Conservation (phyloP, 106 monocot species). For the Dendrobium officinale region DNA sequence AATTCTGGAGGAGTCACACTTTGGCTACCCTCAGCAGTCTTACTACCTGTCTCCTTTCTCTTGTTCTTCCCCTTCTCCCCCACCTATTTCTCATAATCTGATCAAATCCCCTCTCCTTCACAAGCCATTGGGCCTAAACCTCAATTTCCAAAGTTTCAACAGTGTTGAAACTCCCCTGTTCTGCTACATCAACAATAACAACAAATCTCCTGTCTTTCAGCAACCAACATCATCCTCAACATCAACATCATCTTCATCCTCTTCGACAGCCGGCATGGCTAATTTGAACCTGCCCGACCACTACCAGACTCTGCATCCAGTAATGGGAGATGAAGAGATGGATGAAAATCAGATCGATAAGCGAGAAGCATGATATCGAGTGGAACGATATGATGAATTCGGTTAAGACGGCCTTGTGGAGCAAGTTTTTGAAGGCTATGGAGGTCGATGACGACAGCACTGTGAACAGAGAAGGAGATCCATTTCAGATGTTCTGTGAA, state of each 20-base stretch:
- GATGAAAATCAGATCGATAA: constrained; percentile 62
- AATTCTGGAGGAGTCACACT: constrained; percentile 5
- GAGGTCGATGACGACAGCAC: constrained; percentile 12
- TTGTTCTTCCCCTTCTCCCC: constrained; percentile 13
- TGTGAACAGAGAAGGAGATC: constrained; percentile 7
- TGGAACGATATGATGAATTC: constrained; percentile 82
- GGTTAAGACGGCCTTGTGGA: constrained; percentile 78
- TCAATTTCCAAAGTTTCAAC: constrained; percentile 56
- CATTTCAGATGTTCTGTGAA: constrained; percentile 12
- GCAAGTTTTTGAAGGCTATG: constrained; percentile 44
- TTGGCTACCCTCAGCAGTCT: not conserved
- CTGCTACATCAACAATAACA: not conserved
- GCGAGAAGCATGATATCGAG: constrained; percentile 77
- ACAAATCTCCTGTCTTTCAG: not conserved
- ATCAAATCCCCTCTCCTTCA: constrained; percentile 35
- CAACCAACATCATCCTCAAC: constrained; percentile 23
- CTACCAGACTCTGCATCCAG: constrained; percentile 32
- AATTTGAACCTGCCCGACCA: not conserved
- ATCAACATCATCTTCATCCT: constrained; percentile 22
- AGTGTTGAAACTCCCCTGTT: constrained; percentile 17
- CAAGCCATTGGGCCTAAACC: constrained; percentile 58
- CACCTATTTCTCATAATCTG: constrained; percentile 17
- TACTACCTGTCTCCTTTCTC: not conserved
- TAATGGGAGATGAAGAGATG: constrained; percentile 73
- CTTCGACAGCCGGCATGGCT: constrained; percentile 13